Conservation (phyloP, 805 yeast genomes). For the Yueomyces sinensis region DNA sequence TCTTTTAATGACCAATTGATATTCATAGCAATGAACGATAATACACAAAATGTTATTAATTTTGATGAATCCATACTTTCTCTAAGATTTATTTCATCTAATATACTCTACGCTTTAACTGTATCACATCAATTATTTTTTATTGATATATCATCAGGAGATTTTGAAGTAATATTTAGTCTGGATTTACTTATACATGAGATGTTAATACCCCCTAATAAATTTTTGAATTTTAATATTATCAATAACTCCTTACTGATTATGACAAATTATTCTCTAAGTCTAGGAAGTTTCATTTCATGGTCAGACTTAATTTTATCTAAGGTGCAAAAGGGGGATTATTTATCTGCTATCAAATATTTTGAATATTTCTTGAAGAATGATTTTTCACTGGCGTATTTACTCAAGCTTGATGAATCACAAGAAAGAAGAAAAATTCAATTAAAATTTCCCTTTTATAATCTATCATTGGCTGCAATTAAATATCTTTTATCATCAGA, state of each 20-base stretch:
- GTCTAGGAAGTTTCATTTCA: constrained; percentile 16
- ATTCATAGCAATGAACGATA: too few relatives aligned
- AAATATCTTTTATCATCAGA: constrained; percentile 6
- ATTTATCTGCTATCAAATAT: constrained; percentile 15
- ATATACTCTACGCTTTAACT: constrained; percentile 13
- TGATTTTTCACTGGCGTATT: constrained; percentile 7
- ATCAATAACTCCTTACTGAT: constrained; percentile 10
- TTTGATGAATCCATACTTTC: constrained; percentile 10
- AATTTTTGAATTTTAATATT: constrained; percentile 8
- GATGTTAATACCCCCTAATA: constrained; percentile 16
- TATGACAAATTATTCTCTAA: constrained; percentile 16
- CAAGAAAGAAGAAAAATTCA: constrained; percentile 10
- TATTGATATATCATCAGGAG: constrained; percentile 4
- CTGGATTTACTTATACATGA: constrained; percentile 16
- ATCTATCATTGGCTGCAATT: constrained; percentile 19
- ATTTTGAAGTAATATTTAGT: constrained; percentile 1
- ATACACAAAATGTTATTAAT: not conserved
- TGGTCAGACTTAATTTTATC: constrained; percentile 22
- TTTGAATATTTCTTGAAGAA: constrained; percentile 10
- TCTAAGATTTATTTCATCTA: constrained; percentile 14
- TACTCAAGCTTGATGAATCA: constrained; percentile 9
- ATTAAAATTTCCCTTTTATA: constrained; percentile 17
- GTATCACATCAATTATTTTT: constrained; percentile 17
- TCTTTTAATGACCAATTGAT: not conserved
- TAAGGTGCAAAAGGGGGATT: constrained; percentile 19